These are phyloP conservation scores for Epichloe bromicola DNA, from an alignment of 2,329 filamentous ascomycete species.

Conservation along the genomic window DNA sequence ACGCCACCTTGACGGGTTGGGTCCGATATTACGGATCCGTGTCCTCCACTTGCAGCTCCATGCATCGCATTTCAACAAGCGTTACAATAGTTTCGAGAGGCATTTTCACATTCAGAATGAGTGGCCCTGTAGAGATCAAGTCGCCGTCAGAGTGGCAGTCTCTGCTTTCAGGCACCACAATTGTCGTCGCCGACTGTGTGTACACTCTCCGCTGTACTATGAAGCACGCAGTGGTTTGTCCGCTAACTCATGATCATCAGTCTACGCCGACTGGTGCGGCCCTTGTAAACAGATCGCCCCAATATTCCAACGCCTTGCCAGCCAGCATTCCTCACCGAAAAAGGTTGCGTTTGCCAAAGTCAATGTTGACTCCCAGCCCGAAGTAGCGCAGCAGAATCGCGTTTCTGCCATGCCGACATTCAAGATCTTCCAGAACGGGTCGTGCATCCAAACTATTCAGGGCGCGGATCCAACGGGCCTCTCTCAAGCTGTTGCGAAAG, in stretches of 20 bases:
- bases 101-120: slow-evolving; percentile 23
- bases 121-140: slow-evolving; percentile 39
- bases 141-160: slow-evolving; percentile 60
- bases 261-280: slow-evolving; percentile 38
- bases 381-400: slow-evolving; percentile 50
- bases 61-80: neutral
- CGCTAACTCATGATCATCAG: slow-evolving; percentile 54
- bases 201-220: neutral
- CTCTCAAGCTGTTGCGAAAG: slow-evolving; percentile 62
- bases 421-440: slow-evolving; percentile 70
- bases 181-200: slow-evolving; percentile 87
- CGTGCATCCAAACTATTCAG: slow-evolving; percentile 60
- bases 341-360: slow-evolving; percentile 11
- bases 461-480: slow-evolving; percentile 72
- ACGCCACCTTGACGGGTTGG: neutral
- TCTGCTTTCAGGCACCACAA: slow-evolving; percentile 56
- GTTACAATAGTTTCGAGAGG: slow-evolving; percentile 1
- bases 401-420: slow-evolving; percentile 91
- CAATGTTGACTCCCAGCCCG: slow-evolving; percentile 15
- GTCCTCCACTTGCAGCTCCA: neutral
- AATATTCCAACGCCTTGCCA: slow-evolving; percentile 36
- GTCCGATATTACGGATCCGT: neutral
- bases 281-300: slow-evolving; percentile 37
- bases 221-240: neutral
- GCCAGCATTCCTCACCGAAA: slow-evolving; percentile 11